Evolutionary conservation across 129 eudicot species (phyloP).

Genomic region (Artemisia tridentata): DNA sequence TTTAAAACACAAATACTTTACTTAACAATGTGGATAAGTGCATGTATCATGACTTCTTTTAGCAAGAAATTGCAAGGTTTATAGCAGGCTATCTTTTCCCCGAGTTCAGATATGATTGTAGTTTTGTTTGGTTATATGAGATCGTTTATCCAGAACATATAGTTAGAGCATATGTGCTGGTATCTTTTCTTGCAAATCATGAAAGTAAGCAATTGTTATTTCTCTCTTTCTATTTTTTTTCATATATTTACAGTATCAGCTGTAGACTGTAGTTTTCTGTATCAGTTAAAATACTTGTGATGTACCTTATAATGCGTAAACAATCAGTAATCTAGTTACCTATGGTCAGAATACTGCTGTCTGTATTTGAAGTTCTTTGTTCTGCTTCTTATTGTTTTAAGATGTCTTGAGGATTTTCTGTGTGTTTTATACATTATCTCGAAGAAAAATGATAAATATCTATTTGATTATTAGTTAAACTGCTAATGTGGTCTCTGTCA

Average conservation of each 20-base stretch:
- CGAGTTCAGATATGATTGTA: neutral
- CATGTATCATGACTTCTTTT: neutral
- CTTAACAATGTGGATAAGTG: neutral
- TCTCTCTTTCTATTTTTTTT: neutral
- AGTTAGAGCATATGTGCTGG: neutral
- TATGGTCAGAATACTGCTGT: neutral
- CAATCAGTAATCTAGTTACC: slow-evolving; percentile 2
- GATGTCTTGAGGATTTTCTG: slow-evolving; percentile 1
- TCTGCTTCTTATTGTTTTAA: neutral
- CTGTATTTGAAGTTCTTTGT: slow-evolving; percentile 2
- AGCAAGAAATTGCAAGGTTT: neutral
- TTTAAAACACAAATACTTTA: neutral
- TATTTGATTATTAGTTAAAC: slow-evolving; percentile 1
- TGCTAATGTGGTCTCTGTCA: neutral
- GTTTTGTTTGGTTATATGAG: neutral
- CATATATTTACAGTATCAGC: slow-evolving; percentile 6
- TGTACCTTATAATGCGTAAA: slow-evolving; percentile 9
- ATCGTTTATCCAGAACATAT: neutral
- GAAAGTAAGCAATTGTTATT: neutral
- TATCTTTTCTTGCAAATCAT: neutral
- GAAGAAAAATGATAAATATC: slow-evolving; percentile 1
- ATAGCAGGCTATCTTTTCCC: neutral
- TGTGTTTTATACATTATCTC: slow-evolving; percentile 17
- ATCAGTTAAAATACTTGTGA: slow-evolving; percentile 3
- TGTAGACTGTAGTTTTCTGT: slow-evolving; percentile 2